These are phyloP conservation scores for Boletales sp. DNA, from an alignment of 768 basidiomycete species.

Conservation along the genomic window DNA sequence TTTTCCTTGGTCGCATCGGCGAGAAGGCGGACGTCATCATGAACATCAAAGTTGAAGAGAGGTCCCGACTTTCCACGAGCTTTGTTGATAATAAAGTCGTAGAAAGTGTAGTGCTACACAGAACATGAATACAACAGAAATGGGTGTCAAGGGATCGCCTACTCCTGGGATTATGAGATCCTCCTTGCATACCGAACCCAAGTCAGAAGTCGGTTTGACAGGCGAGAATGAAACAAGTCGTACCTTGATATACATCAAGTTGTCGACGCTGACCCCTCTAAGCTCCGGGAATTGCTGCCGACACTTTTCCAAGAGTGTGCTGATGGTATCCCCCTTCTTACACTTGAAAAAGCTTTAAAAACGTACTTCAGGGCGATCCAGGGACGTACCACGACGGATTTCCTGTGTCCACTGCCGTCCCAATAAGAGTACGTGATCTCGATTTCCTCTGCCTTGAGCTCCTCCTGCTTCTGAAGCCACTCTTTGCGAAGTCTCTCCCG, in stretches of 20 bases:
- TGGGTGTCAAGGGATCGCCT: conserved; percentile 24
- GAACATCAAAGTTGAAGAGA: conserved; percentile 97
- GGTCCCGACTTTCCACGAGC: conserved; percentile 98
- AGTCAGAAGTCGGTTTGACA: conserved; percentile 3
- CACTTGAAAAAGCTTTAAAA: conserved; percentile 50
- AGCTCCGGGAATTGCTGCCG: conserved; percentile 91
- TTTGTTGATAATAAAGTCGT: conserved; percentile 98
- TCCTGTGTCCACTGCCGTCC: conserved; percentile 97
- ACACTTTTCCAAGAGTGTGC: conserved; percentile 88
- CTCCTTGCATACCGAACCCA: conserved; percentile 53
- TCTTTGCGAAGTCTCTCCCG: conserved; percentile 86
- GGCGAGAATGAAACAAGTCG: conserved; percentile 12
- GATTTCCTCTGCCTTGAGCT: conserved; percentile 69
- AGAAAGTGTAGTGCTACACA: conserved; percentile 93
- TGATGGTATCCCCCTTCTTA: conserved; percentile 93
- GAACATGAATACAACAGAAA: background rate
- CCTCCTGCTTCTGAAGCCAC: conserved; percentile 76
- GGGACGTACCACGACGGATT: conserved; percentile 75
- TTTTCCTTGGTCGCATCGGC: conserved; percentile 96
- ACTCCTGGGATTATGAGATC: conserved; percentile 97
- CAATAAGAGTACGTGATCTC: conserved; percentile 96
- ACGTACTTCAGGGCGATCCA: background rate
- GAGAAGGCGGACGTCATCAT: conserved; percentile 93
- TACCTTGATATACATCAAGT: conserved; percentile 98
- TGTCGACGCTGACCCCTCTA: conserved; percentile 86